Percentiles rank a stretch among this genome's conserved stretches.
Evolutionary conservation across 2,329 filamentous ascomycete species (phyloP).

Genomic region (Aspergillus versicolor): DNA sequence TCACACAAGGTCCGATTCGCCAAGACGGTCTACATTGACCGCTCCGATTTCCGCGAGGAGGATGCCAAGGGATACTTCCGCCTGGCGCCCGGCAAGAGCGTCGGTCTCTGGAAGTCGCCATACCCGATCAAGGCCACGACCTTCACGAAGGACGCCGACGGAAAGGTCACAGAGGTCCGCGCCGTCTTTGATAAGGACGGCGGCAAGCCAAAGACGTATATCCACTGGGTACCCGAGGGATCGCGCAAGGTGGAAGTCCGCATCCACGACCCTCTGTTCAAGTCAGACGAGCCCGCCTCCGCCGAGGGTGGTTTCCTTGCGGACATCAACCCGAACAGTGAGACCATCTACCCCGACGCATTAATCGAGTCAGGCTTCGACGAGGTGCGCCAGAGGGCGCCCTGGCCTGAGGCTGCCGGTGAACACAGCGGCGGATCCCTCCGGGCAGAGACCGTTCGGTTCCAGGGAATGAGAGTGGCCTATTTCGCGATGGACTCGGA

Average conservation of each 20-base stretch:
- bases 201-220: conserved; percentile 71
- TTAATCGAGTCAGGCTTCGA: conserved; percentile 81
- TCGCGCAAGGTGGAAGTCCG: conserved; percentile 69
- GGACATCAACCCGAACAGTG: conserved; percentile 80
- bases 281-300: conserved; percentile 76
- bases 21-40: conserved; percentile 80
- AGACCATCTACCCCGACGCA: conserved; percentile 74
- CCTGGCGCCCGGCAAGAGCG: conserved; percentile 70
- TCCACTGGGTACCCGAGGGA: conserved; percentile 79
- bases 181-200: conserved; percentile 68
- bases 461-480: conserved; percentile 87
- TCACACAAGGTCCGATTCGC: conserved; percentile 65
- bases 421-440: conserved; percentile 34
- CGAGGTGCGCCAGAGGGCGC: conserved; percentile 69
- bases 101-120: conserved; percentile 70
- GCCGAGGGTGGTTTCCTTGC: conserved; percentile 77
- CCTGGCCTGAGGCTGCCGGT: conserved; percentile 78
- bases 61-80: conserved; percentile 68
- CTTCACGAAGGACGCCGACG: conserved; percentile 66
- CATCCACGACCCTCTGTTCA: conserved; percentile 80
- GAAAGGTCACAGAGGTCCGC: conserved; percentile 64
- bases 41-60: conserved; percentile 72
- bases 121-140: conserved; percentile 68
- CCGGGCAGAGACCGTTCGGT: conserved; percentile 76
- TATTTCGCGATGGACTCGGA: conserved; percentile 66